These are phyloP conservation scores for Fusarium protoensiforme DNA, from an alignment of 2,329 filamentous ascomycete genomes.

Conservation along the genomic window DNA sequence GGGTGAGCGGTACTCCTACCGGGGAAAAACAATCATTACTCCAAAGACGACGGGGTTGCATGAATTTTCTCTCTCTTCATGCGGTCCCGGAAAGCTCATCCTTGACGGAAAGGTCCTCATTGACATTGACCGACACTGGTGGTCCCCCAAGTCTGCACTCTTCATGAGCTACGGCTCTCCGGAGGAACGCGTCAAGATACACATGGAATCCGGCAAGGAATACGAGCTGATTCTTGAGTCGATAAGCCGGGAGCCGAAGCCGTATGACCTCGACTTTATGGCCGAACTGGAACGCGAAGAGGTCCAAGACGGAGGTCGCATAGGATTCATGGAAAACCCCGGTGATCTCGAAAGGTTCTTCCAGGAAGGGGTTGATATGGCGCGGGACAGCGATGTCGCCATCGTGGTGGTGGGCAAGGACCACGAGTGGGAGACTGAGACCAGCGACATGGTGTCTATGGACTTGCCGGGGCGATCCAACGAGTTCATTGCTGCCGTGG, in stretches of 20 bases:
- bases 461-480: slow-evolving; percentile 16
- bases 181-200: slow-evolving; percentile 10
- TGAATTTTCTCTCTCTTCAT: slow-evolving; percentile 17
- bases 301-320: slow-evolving; percentile 27
- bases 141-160: slow-evolving; percentile 27
- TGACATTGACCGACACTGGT: slow-evolving; percentile 26
- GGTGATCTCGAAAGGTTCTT: slow-evolving; percentile 15
- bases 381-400: slow-evolving; percentile 8
- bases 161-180: slow-evolving; percentile 33
- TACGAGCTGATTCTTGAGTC: slow-evolving; percentile 23
- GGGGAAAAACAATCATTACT: slow-evolving; percentile 5
- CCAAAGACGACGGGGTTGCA: slow-evolving; percentile 23
- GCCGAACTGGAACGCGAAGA: slow-evolving; percentile 23
- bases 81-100: slow-evolving; percentile 19
- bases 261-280: slow-evolving; percentile 20
- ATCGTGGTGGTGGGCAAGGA: slow-evolving; percentile 24
- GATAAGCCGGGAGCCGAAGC: slow-evolving; percentile 23
- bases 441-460: slow-evolving; percentile 23
- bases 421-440: slow-evolving; percentile 30
- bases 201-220: slow-evolving; percentile 18
- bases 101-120: slow-evolving; percentile 21
- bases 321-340: slow-evolving; percentile 26
- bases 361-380: slow-evolving; percentile 17
- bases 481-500: slow-evolving; percentile 15
- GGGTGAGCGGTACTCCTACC: slow-evolving; percentile 28